A percentile compares a stretch with the other conserved stretches of the same genome.
phyloP scores from a whole-genome alignment of 345 rosid genomes.

The Euclidium syriacum region DNA sequence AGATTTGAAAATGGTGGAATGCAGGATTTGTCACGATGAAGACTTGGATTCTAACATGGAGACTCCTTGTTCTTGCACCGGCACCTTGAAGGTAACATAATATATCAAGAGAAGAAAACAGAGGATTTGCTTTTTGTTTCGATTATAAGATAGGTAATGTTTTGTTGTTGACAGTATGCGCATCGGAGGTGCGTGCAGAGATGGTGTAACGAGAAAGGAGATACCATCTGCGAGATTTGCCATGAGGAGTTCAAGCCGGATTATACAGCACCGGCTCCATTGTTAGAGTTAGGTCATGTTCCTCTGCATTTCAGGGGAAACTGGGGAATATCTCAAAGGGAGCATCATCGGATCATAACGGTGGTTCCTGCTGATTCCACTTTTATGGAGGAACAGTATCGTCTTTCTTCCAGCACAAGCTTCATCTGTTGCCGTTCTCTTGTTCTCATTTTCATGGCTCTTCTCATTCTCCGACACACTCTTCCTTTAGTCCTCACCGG shows the following conservation, averaged over 20 bases:
- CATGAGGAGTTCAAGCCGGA: constrained; percentile 86
- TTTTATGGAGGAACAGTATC: constrained; percentile 43
- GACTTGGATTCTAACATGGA: constrained; percentile 85
- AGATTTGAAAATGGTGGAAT: constrained; percentile 56
- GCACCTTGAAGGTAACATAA: constrained; percentile 71
- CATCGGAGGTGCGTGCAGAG: constrained; percentile 84
- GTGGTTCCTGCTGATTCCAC: constrained; percentile 62
- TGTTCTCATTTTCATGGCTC: constrained; percentile 63
- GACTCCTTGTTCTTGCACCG: constrained; percentile 83
- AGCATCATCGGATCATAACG: constrained; percentile 51
- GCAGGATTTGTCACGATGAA: constrained; percentile 95
- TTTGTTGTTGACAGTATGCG: constrained; percentile 53
- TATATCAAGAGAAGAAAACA: no score
- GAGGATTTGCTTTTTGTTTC: neutral
- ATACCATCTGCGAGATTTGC: constrained; percentile 83
- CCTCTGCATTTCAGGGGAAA: constrained; percentile 87
- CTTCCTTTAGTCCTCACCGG: constrained; percentile 59
- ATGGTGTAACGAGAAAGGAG: constrained; percentile 96
- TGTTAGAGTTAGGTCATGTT: constrained; percentile 62
- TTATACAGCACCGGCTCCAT: constrained; percentile 78
- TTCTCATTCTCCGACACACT: constrained; percentile 65
- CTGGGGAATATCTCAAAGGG: constrained; percentile 70
- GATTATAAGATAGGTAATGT: neutral
- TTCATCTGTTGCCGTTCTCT: constrained; percentile 52
- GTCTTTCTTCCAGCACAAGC: constrained; percentile 51